Evolutionary conservation across 2,329 filamentous ascomycete species (phyloP).

Genomic region (Colletotrichum gigasporum): DNA sequence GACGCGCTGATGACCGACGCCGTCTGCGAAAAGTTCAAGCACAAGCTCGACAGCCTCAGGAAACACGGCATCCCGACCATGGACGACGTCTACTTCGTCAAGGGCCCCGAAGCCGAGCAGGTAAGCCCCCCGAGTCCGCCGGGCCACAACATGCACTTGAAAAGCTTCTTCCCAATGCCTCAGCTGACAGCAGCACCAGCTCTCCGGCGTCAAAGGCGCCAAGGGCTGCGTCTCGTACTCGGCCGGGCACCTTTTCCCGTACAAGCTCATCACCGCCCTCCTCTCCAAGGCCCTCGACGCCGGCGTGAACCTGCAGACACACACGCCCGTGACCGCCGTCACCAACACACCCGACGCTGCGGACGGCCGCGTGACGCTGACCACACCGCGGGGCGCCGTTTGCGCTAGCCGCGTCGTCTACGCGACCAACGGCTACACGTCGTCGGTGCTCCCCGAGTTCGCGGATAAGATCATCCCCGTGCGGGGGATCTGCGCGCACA

Average conservation of each 20-base stretch:
- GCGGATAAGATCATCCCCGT: slow-evolving; percentile 34
- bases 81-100: slow-evolving; percentile 40
- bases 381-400: slow-evolving; percentile 35
- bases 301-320: slow-evolving; percentile 40
- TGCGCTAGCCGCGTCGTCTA: slow-evolving; percentile 34
- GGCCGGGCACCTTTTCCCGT: slow-evolving; percentile 32
- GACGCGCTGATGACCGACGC: slow-evolving; percentile 47
- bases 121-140: slow-evolving; percentile 31
- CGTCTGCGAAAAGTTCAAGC: slow-evolving; percentile 35
- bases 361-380: slow-evolving; percentile 12
- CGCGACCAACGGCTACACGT: slow-evolving; percentile 42
- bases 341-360: slow-evolving; percentile 2
- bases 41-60: slow-evolving; percentile 42
- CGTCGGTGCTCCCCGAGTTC: slow-evolving; percentile 35
- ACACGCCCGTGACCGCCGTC: slow-evolving; percentile 12
- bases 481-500: slow-evolving; percentile 43
- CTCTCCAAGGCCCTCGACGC: slow-evolving; percentile 33
- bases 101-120: slow-evolving; percentile 39
- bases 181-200: slow-evolving; percentile 47
- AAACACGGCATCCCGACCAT: slow-evolving; percentile 38
- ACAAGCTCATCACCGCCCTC: slow-evolving; percentile 42
- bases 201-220: slow-evolving; percentile 53
- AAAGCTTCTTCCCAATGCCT: slow-evolving; percentile 42
- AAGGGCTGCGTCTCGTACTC: slow-evolving; percentile 48
- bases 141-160: slow-evolving; percentile 38